Conservation (phyloP, 306 rosid species). For the Cyclanthera cordifolia region DNA sequence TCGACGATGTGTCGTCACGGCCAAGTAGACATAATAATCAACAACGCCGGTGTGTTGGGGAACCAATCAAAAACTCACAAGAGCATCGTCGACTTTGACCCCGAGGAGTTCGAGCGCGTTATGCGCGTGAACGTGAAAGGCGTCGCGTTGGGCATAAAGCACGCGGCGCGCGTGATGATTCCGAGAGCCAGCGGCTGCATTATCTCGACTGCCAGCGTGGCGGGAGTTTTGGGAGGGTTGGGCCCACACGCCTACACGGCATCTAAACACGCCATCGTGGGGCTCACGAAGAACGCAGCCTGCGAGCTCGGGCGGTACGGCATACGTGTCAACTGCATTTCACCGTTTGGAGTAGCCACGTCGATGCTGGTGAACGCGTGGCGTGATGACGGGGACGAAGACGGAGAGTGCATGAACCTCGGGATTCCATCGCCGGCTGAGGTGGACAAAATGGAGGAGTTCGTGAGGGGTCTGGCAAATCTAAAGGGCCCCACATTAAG, state of each 20-base stretch:
- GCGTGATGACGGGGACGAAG: too few species aligned
- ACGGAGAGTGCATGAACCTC: slow-evolving; percentile 16
- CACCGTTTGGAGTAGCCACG: slow-evolving; percentile 92
- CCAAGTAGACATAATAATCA: slow-evolving; percentile 68
- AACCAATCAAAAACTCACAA: slow-evolving; percentile 44
- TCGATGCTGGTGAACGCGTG: slow-evolving; percentile 74
- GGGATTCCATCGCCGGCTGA: slow-evolving; percentile 43
- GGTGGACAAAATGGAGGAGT: slow-evolving; percentile 69
- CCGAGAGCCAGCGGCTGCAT: slow-evolving; percentile 51
- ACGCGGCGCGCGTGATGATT: slow-evolving; percentile 80
- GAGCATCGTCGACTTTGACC: slow-evolving; percentile 60
- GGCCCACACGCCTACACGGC: slow-evolving; percentile 92
- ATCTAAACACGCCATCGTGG: slow-evolving; percentile 86
- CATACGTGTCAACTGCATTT: slow-evolving; percentile 68
- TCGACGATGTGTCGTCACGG: slow-evolving; percentile 41
- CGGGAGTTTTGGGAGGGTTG: slow-evolving; percentile 63
- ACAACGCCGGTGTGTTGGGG: slow-evolving; percentile 79
- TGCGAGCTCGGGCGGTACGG: slow-evolving; percentile 74
- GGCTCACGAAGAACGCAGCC: slow-evolving; percentile 63
- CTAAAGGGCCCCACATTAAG: slow-evolving; percentile 59
- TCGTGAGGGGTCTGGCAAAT: slow-evolving; percentile 64
- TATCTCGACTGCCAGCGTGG: slow-evolving; percentile 63
- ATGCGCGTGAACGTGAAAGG: slow-evolving; percentile 84
- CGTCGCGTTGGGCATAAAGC: slow-evolving; percentile 71
- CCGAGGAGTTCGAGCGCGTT: slow-evolving; percentile 48